Conservation (phyloP, 441 rosid genomes). For the Heliophila coronopifolia region DNA sequence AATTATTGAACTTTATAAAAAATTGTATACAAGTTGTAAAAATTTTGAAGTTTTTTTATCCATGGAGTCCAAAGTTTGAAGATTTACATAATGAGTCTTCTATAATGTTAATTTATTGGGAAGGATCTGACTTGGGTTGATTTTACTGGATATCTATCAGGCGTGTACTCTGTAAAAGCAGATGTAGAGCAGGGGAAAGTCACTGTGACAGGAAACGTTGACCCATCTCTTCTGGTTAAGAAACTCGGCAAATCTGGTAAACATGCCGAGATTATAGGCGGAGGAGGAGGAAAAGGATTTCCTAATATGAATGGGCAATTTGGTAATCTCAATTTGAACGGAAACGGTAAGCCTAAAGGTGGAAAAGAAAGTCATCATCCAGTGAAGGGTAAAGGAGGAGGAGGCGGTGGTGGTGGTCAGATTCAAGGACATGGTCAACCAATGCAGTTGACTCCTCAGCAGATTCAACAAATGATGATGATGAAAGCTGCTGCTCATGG, state of each 20-base stretch:
- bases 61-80: not conserved
- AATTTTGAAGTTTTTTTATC: too few species aligned
- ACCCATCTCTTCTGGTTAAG: constrained; percentile 55
- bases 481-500: constrained; percentile 41
- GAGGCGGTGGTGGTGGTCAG: constrained; percentile 24
- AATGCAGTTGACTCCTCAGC: constrained; percentile 33
- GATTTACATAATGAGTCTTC: not conserved
- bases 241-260: constrained; percentile 88
- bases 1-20: too few species aligned
- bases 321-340: constrained; percentile 43
- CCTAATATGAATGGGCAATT: constrained; percentile 46
- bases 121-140: constrained; percentile 14
- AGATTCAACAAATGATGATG: constrained; percentile 43
- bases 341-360: constrained; percentile 53
- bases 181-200: constrained; percentile 84
- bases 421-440: constrained; percentile 22
- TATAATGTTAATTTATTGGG: not conserved
- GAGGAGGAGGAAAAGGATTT: constrained; percentile 49
- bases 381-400: constrained; percentile 33
- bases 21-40: too few species aligned
- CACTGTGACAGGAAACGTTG: constrained; percentile 70
- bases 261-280: constrained; percentile 59
- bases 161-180: constrained; percentile 55
- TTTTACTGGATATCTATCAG: constrained; percentile 31
- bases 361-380: constrained; percentile 39